Base-by-base conservation (phyloP, 2,329 filamentous ascomycete species). In the Ceratocystis albifundus region DNA sequence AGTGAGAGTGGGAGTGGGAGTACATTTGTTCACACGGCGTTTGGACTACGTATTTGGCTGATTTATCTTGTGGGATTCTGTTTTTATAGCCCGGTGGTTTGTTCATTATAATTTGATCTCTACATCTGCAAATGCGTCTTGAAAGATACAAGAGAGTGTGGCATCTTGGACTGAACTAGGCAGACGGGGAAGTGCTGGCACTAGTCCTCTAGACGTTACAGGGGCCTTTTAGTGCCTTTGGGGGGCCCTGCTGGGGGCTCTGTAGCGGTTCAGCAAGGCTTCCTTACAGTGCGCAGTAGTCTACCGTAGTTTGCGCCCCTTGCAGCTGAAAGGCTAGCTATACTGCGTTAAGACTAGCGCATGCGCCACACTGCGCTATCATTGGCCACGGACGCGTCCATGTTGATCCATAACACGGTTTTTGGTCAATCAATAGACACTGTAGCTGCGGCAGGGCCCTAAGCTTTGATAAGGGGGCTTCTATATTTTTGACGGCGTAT, bases 11-110 rank as follows among this genome's bases (percentile, higher is more conserved):
- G 22, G 48, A n/a, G 46, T 6, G 46, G 46, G 46, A n/a, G 46
- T 48, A n/a, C 17, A 32, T 59, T 59, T 59, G 28, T 59, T 59
- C 55, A 36, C 55, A n/a, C 36, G 55, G 55, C 55, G 55, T 59
- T 59, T 12, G 55, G 55, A 59, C 5, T 36, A 17, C 32, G 20
- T 59, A 41, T 41, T 12, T 41, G 36, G 36, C 36, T 12, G 55
- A 30, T 32, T 59, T n/a, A 36, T 15, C 25, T n/a, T 32, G 30
- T 36, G 28, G 25, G 22, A 17, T 32, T 32, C 4, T 59, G 55
- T 59, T 59, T 59, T 30, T 32, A 28, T 12, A 30, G 17, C 55
- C 30, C 32, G 25, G 25, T 36, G 46, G 2, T 8, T 59, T 32
- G 25, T 59, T 59, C 36, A 41, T 30, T 59, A 32, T 30, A 30